These are phyloP conservation scores for Ochromonas danica DNA, from an alignment of 108 stramenopile genomes.

Conservation along the genomic window DNA sequence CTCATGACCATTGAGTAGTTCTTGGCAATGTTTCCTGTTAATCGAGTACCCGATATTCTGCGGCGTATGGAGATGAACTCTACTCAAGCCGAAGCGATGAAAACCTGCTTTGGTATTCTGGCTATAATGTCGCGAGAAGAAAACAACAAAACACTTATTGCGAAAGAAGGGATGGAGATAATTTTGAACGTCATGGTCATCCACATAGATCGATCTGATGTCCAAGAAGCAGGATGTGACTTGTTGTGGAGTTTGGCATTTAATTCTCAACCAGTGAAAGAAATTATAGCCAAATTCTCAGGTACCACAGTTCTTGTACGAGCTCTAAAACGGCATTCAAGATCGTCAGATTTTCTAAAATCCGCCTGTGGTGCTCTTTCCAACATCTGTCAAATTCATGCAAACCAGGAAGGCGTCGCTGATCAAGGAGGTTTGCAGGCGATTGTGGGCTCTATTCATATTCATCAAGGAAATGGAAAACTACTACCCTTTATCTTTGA, in stretches of 20 bases:
- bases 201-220: constrained; percentile 40
- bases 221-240: constrained; percentile 58
- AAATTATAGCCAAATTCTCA: constrained; percentile 44
- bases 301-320: constrained; percentile 2
- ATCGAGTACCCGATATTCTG: constrained; percentile 57
- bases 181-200: constrained; percentile 54
- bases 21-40: constrained; percentile 21
- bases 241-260: constrained; percentile 59
- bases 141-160: constrained; percentile 58
- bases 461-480: constrained; percentile 49
- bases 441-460: constrained; percentile 28
- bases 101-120: constrained; percentile 60
- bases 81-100: constrained; percentile 52
- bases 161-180: constrained; percentile 54
- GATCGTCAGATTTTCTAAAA: constrained; percentile 51
- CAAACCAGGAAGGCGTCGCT: constrained; percentile 52
- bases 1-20: not conserved
- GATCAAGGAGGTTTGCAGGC: constrained; percentile 50
- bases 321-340: constrained; percentile 36
- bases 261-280: constrained; percentile 55
- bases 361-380: constrained; percentile 54
- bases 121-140: constrained; percentile 60
- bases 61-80: constrained; percentile 52
- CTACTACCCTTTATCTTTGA: constrained; percentile 59
- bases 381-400: constrained; percentile 57